Evolutionary conservation across 129 eudicot species (phyloP).

Genomic region (Escallonia rubra): DNA sequence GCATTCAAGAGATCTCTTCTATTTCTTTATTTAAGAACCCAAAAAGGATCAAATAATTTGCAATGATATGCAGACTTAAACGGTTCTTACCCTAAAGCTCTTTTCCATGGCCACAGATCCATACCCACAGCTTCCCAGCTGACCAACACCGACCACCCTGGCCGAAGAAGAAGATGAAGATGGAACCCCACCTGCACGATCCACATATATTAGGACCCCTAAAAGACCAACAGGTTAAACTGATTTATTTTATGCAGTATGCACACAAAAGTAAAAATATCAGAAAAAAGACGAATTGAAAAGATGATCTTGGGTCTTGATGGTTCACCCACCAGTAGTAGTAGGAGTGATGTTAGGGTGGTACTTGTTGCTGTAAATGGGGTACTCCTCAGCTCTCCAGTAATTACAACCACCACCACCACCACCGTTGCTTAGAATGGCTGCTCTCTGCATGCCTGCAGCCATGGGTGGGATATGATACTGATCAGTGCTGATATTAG

Average conservation of each 20-base stretch:
- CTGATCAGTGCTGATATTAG: slow-evolving; percentile 3
- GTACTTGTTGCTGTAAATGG: slow-evolving; percentile 28
- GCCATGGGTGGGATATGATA: slow-evolving; percentile 11
- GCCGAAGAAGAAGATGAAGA: slow-evolving; percentile 36
- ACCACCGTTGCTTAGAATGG: background rate
- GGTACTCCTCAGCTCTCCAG: slow-evolving; percentile 16
- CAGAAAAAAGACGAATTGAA: background rate
- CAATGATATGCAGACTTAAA: too few relatives aligned
- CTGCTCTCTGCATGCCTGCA: background rate
- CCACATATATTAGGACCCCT: background rate
- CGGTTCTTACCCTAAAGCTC: slow-evolving; percentile 61
- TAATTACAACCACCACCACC: background rate
- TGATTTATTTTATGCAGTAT: background rate
- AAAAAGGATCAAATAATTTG: too few relatives aligned
- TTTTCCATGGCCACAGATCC: slow-evolving; percentile 85
- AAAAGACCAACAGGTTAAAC: background rate
- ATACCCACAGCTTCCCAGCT: slow-evolving; percentile 47
- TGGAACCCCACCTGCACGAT: slow-evolving; percentile 42
- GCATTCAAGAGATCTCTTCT: too few relatives aligned
- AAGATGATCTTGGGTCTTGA: too few relatives aligned
- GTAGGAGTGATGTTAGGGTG: slow-evolving; percentile 23
- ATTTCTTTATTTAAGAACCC: too few relatives aligned
- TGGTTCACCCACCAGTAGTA: too few relatives aligned
- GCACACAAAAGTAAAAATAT: background rate
- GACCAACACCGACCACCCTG: slow-evolving; percentile 34